Base-by-base conservation (phyloP, 176 grass and related monocot genomes). In the Areca catechu region DNA sequence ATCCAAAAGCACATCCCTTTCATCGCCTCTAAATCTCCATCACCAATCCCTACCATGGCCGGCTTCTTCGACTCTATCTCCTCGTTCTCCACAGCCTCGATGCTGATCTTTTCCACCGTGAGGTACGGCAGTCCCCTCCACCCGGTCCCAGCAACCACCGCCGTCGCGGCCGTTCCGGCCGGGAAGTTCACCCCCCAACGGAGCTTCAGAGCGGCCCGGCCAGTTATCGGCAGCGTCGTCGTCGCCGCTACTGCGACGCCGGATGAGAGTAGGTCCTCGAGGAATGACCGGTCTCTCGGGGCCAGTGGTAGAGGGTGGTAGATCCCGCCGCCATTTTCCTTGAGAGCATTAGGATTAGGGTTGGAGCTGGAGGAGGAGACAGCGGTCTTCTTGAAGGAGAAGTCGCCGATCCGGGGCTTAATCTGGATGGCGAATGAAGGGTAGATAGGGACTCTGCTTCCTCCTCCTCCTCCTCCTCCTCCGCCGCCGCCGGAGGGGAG, bases 51-150 rank as follows among this genome's bases (percentile, higher is more conserved):
- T 5, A 12, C 53, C 53, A 6, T 54, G 7, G 53, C n/a, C n/a
- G 53, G 53, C 19, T 18, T 20, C 53, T 54, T 20, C 53, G n/a
- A 3, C 16, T 20, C 20, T 19, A 19, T 20, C 53, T 18, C 19
- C 17, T 20, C 19, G 12, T 19, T 54, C 20, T 21, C 53, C 53
- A 22, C 20, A 20, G 20, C 53, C 5, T 54, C 53, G 9, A 54
- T 20, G 53, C 53, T 54, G n/a, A 54, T 20, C 53, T 54, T 54
- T 19, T 54, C 20, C 53, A 54, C 53, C 53, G 53, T 54, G 7
- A 54, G 53, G 53, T 54, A 54, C 3, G 53, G 53, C 19, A 54
- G 53, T 4, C 53, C 0, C 6, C 53, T 20, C 53, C 53, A 20
- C 17, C 34, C 34, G 34, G 53, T 18, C 53, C 19, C 53, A 20